These are phyloP conservation scores for Boletus austroedulis DNA, from an alignment of 1,284 basidiomycete species.

Conservation along the genomic window DNA sequence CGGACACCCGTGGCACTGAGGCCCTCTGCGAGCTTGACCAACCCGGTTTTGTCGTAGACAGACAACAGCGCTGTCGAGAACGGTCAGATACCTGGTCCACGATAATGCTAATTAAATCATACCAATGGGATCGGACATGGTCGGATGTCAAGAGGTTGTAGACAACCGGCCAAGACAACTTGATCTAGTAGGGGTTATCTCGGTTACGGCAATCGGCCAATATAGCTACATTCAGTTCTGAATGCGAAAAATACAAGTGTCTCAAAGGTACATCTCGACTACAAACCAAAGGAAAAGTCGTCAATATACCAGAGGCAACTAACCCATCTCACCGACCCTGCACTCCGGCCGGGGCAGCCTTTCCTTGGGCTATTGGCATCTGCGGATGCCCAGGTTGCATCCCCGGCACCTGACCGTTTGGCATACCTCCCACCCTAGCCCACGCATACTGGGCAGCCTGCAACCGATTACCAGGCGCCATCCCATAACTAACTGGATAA, in stretches of 20 bases:
- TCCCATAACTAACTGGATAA: slow-evolving; percentile 32
- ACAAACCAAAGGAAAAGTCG: slow-evolving; percentile 5
- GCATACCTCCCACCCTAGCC: slow-evolving; percentile 32
- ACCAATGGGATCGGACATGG: slow-evolving; percentile 33
- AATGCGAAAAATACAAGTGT: slow-evolving; percentile 13
- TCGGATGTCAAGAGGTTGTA: slow-evolving; percentile 18
- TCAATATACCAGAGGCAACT: neutral
- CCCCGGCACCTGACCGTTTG: slow-evolving; percentile 30
- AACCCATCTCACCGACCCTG: slow-evolving; percentile 36
- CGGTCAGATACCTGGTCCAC: slow-evolving; percentile 10
- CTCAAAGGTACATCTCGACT: slow-evolving; percentile 13
- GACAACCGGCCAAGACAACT: slow-evolving; percentile 1
- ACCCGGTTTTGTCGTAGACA: slow-evolving; percentile 94
- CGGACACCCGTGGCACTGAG: slow-evolving; percentile 82
- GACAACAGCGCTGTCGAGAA: slow-evolving; percentile 75
- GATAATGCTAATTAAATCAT: slow-evolving; percentile 2
- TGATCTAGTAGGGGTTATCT: slow-evolving; percentile 20
- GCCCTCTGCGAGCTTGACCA: slow-evolving; percentile 86
- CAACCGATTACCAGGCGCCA: slow-evolving; percentile 24
- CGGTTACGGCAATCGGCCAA: slow-evolving; percentile 17
- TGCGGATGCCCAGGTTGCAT: slow-evolving; percentile 35
- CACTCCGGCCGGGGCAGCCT: slow-evolving; percentile 39
- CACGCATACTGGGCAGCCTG: slow-evolving; percentile 30
- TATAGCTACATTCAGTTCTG: slow-evolving; percentile 3
- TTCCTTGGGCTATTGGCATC: slow-evolving; percentile 35